Conservation (phyloP, 768 basidiomycete genomes). For the Lactarius vividus region DNA sequence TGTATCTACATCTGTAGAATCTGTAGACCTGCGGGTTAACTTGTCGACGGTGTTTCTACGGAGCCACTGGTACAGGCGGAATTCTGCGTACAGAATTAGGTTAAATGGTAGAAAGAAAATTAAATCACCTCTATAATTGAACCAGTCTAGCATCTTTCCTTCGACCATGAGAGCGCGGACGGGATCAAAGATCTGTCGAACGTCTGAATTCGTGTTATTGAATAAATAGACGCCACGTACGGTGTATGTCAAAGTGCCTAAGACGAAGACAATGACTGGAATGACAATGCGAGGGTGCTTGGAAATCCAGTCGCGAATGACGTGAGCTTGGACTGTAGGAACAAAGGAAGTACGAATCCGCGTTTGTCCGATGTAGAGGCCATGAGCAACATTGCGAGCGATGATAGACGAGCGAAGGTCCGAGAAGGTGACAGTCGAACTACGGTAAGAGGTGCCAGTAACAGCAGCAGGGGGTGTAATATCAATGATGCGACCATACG, state of each 20-base stretch:
- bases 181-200: constrained; percentile 81
- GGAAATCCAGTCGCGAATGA: constrained; percentile 74
- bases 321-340: constrained; percentile 61
- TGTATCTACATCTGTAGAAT: constrained; percentile 28
- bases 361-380: constrained; percentile 42
- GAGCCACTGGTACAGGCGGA: constrained; percentile 73
- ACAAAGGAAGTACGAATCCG: constrained; percentile 58
- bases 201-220: background rate
- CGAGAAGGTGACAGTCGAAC: constrained; percentile 59
- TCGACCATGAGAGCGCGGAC: constrained; percentile 82
- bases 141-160: constrained; percentile 79
- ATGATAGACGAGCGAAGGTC: constrained; percentile 67
- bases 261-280: constrained; percentile 76
- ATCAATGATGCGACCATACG: constrained; percentile 77
- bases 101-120: background rate
- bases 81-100: constrained; percentile 46
- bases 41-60: constrained; percentile 57
- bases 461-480: constrained; percentile 58
- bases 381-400: constrained; percentile 81
- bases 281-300: constrained; percentile 84
- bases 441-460: constrained; percentile 66
- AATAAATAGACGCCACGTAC: constrained; percentile 41
- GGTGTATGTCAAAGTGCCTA: constrained; percentile 89
- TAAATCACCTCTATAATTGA: constrained; percentile 68
- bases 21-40: constrained; percentile 35